Evolutionary conservation across 164 flowering plant species (phyloP).

Genomic region (Piper longum): DNA sequence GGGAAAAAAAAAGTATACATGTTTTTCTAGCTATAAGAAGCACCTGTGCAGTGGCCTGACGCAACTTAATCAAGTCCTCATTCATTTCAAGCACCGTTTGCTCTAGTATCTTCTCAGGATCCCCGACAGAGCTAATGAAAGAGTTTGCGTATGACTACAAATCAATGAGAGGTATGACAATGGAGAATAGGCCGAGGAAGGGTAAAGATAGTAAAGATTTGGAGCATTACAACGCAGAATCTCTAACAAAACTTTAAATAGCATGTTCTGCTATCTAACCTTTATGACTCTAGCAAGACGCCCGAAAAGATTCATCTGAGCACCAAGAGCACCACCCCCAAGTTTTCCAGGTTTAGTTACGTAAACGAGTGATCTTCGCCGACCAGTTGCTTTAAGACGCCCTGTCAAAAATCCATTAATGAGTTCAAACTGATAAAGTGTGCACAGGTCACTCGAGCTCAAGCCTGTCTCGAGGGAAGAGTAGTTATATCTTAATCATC

Average conservation of each 20-base stretch:
- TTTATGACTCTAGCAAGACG: slow-evolving; percentile 84
- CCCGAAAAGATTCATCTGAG: slow-evolving; percentile 72
- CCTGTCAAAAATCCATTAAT: slow-evolving; percentile 7
- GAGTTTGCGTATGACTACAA: slow-evolving; percentile 91
- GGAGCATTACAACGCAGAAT: neutral
- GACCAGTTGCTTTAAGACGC: slow-evolving; percentile 25
- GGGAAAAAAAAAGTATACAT: neutral
- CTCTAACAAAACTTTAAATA: neutral
- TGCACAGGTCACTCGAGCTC: neutral
- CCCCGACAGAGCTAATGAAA: slow-evolving; percentile 73
- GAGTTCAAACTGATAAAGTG: too few species aligned
- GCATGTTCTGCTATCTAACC: slow-evolving; percentile 22
- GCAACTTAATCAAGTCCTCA: slow-evolving; percentile 91
- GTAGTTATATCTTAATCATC: too few species aligned
- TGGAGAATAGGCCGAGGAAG: neutral
- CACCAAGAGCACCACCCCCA: slow-evolving; percentile 52
- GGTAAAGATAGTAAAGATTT: neutral
- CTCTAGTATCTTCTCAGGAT: slow-evolving; percentile 92
- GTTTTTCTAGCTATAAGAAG: neutral
- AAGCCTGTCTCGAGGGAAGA: too few species aligned
- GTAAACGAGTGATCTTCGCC: slow-evolving; percentile 15
- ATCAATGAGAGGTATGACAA: slow-evolving; percentile 7
- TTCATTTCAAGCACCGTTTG: slow-evolving; percentile 95
- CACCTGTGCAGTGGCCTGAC: slow-evolving; percentile 99
- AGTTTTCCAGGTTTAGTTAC: slow-evolving; percentile 22